phyloP scores from a whole-genome alignment of 176 grass and related monocot species.

The Carex scoparia region DNA sequence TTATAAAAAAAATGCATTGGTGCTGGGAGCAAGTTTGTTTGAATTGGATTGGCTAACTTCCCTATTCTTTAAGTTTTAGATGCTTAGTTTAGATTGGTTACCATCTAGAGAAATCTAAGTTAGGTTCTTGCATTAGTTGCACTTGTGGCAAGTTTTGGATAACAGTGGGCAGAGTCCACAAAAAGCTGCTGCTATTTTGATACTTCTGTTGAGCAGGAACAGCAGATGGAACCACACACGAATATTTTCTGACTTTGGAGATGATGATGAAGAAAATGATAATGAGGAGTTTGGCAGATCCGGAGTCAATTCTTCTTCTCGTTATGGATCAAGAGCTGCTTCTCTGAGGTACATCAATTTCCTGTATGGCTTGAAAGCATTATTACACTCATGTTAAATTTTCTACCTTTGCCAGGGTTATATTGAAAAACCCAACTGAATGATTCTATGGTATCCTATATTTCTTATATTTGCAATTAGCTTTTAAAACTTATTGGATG shows the following conservation, averaged over 20 bases:
- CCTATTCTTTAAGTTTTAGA: not conserved
- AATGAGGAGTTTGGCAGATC: slow-evolving; percentile 27
- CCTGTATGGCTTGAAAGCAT: not conserved
- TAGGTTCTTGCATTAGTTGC: not conserved
- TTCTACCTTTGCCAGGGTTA: not conserved
- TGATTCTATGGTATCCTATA: not conserved
- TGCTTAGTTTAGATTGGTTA: not conserved
- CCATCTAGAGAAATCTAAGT: not conserved
- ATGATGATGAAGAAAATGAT: slow-evolving; percentile 49
- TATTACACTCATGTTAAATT: not conserved
- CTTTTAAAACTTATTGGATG: not conserved
- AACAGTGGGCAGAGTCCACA: not conserved
- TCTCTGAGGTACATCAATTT: slow-evolving; percentile 52
- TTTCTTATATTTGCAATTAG: not conserved
- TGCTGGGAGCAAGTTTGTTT: not conserved
- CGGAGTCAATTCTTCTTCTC: slow-evolving; percentile 39
- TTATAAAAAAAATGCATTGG: not conserved
- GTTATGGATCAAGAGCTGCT: slow-evolving; percentile 25
- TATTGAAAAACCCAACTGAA: not conserved
- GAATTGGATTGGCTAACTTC: not conserved
- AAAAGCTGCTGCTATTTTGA: not conserved
- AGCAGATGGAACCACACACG: slow-evolving; percentile 93
- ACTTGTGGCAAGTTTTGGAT: not conserved
- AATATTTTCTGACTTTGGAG: slow-evolving; percentile 92
- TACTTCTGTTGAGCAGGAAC: slow-evolving; percentile 39